Evolutionary conservation across 805 yeast genomes (phyloP).

Genomic region (Starmerella etchellsii): DNA sequence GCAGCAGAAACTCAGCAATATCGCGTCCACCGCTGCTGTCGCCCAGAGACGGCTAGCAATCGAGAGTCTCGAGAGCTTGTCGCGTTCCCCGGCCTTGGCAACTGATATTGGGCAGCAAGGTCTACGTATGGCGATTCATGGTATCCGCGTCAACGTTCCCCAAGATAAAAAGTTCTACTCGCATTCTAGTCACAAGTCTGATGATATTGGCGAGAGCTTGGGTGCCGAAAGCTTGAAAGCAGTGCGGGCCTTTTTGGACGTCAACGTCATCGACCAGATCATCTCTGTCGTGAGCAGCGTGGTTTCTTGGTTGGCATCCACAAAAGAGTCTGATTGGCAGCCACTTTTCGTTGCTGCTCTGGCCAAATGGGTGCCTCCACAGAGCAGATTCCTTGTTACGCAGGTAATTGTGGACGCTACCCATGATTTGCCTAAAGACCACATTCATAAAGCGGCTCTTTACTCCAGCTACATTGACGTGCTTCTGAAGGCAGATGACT

Average conservation of each 20-base stretch:
- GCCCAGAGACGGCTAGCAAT: slow-evolving; percentile 29
- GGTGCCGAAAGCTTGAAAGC: slow-evolving; percentile 1
- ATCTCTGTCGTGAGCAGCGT: slow-evolving; percentile 5
- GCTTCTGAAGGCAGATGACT: slow-evolving; percentile 36
- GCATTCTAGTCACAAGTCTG: neutral
- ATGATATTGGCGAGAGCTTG: neutral
- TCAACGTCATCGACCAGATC: slow-evolving; percentile 6
- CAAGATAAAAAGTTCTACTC: slow-evolving; percentile 3
- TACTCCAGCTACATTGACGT: slow-evolving; percentile 14
- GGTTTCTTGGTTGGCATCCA: slow-evolving; percentile 6
- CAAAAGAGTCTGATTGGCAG: slow-evolving; percentile 34
- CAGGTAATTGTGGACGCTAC: slow-evolving; percentile 31
- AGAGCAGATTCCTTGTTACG: slow-evolving; percentile 53
- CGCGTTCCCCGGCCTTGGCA: slow-evolving; percentile 27
- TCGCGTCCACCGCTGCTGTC: slow-evolving; percentile 22
- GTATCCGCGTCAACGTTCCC: slow-evolving; percentile 20
- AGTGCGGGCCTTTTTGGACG: slow-evolving; percentile 8
- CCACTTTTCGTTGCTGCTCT: slow-evolving; percentile 47
- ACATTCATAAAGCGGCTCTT: slow-evolving; percentile 10
- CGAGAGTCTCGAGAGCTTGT: slow-evolving; percentile 33
- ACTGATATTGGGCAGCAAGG: slow-evolving; percentile 24
- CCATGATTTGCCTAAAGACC: slow-evolving; percentile 16
- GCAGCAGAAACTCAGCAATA: slow-evolving; percentile 9
- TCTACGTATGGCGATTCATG: slow-evolving; percentile 20
- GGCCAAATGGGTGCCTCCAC: slow-evolving; percentile 71